Percentiles rank a stretch among this genome's conserved stretches.
Evolutionary conservation across 192 early-diverging fungal species (phyloP).

Genomic region (Diversispora epigaea): DNA sequence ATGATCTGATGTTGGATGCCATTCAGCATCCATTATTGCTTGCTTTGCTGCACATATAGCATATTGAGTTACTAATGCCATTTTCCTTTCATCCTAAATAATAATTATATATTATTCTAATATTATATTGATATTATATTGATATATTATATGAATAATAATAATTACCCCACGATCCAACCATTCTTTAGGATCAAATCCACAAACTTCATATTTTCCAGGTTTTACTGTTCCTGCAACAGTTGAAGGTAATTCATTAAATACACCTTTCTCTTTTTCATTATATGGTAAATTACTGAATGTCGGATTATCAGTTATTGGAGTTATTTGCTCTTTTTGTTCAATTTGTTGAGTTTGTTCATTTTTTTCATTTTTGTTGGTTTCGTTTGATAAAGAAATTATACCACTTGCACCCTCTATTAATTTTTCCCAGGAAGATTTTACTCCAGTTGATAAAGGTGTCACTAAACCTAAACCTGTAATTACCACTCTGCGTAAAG

Average conservation of each 20-base stretch:
- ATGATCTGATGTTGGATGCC: constrained; percentile 53
- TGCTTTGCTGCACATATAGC: constrained; percentile 79
- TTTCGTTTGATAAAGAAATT: constrained; percentile 52
- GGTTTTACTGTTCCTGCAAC: constrained; percentile 71
- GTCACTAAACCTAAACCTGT: constrained; percentile 93
- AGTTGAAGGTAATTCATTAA: constrained; percentile 69
- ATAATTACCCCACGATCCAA: constrained; percentile 65
- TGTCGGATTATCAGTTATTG: background rate
- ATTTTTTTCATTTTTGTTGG: background rate
- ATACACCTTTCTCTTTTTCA: constrained; percentile 42
- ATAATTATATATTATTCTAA: background rate
- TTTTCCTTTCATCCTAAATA: constrained; percentile 68
- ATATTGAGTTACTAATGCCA: constrained; percentile 86
- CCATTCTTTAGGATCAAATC: constrained; percentile 74
- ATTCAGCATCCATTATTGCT: constrained; percentile 82
- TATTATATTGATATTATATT: background rate
- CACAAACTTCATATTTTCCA: constrained; percentile 52
- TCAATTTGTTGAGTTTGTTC: background rate
- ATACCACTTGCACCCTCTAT: constrained; percentile 76
- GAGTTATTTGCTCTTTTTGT: background rate
- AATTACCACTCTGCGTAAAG: constrained; percentile 78
- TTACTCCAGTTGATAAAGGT: constrained; percentile 79
- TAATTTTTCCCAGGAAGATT: constrained; percentile 69
- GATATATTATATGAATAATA: background rate
- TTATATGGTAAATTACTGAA: constrained; percentile 29